phyloP scores from a whole-genome alignment of 331 rosid genomes.

The Pyracantha coccinea region DNA sequence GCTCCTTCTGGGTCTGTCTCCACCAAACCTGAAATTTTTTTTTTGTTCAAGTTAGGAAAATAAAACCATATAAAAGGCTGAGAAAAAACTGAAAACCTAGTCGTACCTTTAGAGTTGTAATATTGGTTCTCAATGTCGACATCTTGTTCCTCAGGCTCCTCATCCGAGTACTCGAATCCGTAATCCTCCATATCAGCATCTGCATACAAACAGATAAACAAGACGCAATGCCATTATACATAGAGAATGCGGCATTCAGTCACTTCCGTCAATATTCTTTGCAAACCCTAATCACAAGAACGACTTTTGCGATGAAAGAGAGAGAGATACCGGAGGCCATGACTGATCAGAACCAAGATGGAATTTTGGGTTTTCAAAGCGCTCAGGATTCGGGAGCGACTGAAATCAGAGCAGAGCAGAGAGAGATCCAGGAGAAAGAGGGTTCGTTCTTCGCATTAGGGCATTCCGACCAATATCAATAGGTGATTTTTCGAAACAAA shows the following conservation, averaged over 20 bases:
- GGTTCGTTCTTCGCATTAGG: neutral
- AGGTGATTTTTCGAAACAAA: neutral
- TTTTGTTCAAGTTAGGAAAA: neutral
- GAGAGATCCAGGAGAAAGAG: neutral
- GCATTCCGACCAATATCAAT: neutral
- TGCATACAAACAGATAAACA: slow-evolving; percentile 19
- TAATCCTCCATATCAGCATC: slow-evolving; percentile 99
- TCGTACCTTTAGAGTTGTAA: slow-evolving; percentile 74
- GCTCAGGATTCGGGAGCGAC: neutral
- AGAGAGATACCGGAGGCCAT: slow-evolving; percentile 18
- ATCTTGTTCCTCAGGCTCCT: slow-evolving; percentile 96
- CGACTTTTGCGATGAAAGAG: neutral
- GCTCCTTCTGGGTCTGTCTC: slow-evolving; percentile 94
- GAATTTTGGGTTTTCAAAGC: neutral
- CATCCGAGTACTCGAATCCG: slow-evolving; percentile 93
- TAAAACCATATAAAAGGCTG: neutral
- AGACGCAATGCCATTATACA: neutral
- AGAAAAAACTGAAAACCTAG: neutral
- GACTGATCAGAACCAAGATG: neutral
- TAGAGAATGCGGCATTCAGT: neutral
- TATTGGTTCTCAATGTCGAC: slow-evolving; percentile 93
- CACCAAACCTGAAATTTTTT: slow-evolving; percentile 51
- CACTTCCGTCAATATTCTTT: neutral
- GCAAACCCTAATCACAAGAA: neutral
- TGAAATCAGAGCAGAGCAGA: neutral